Evolutionary conservation across 2,329 filamentous ascomycete genomes (phyloP), one percentile per base, ranked within the genome.

Genomic region (Talaromyces sp.): DNA sequence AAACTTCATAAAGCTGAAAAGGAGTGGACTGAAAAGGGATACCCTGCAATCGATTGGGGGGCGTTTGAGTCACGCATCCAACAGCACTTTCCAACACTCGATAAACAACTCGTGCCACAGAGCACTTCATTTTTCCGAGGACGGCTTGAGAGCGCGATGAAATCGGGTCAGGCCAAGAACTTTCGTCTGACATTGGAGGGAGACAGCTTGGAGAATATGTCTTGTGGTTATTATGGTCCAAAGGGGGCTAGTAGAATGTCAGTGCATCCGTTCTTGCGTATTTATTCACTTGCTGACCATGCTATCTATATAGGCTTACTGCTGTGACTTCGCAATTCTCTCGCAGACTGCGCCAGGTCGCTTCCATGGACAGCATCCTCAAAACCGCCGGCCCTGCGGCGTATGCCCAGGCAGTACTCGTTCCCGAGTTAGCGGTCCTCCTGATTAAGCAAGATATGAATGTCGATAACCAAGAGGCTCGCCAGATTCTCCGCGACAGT

Each of bases 161-260:
- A 81, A 60, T 74, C 78, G 2, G 88, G 87, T 13, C 81, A 83
- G 69, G 84, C 83, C 32, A 81, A 84, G 58, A 88, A 83, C 28
- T 77, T 90, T 60, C 78, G 85, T 57, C 82, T 85, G 62, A 85
- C 81, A 32, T 69, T 77, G 22, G 73, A 71, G 61, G 74, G 68
- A n/a, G 73, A 71, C 59, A 71, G 70, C 4, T 77, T 85, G 30
- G 80, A 82, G 55, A 82, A 80, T 60, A 80, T 88, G 32, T 87
- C 84, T 3, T 89, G 90, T 10, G 92, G 92, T 0, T 96, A 96
- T 75, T 96, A 96, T 74, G 92, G 92, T 1, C 84, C 88, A 2
- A 84, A 87, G 22, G 92, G 92, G 1, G 81, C 89, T 57, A 84
- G 85, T 55, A 76, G 84, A 57, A 91, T 96, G 83, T 89, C 86